These are phyloP conservation scores for Mycena sp. DNA, from an alignment of 1,284 basidiomycete genomes.

Conservation along the genomic window DNA sequence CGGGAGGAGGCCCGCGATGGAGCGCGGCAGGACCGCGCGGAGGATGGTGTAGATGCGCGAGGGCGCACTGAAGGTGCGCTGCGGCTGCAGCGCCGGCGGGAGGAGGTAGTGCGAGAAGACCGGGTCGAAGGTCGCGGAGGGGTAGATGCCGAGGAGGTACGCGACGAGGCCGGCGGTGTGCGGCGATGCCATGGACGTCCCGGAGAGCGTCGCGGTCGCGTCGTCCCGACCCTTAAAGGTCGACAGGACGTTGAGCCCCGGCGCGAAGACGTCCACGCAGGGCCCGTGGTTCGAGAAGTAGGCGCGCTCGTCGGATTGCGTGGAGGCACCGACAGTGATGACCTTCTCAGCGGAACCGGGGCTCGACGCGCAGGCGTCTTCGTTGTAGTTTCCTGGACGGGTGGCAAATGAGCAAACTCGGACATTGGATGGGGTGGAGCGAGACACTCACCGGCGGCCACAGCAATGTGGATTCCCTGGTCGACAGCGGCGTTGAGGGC, in stretches of 20 bases:
- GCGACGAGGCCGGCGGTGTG: constrained; percentile 79
- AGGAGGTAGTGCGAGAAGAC: constrained; percentile 35
- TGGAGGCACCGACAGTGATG: constrained; percentile 89
- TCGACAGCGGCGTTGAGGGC: constrained; percentile 89
- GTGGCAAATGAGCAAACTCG: not conserved
- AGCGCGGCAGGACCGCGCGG: constrained; percentile 66
- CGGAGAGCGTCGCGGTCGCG: constrained; percentile 76
- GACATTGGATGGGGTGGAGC: not conserved
- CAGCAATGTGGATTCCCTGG: constrained; percentile 91
- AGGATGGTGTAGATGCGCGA: constrained; percentile 63
- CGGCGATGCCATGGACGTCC: constrained; percentile 78
- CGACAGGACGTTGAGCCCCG: constrained; percentile 82
- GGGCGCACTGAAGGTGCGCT: constrained; percentile 37
- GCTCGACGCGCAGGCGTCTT: constrained; percentile 83
- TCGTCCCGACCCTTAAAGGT: constrained; percentile 71
- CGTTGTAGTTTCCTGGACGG: constrained; percentile 71
- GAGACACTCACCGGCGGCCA: constrained; percentile 81
- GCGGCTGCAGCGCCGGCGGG: constrained; percentile 30
- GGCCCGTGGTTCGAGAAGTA: constrained; percentile 87
- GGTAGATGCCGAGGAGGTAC: constrained; percentile 86
- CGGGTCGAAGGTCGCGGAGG: constrained; percentile 68
- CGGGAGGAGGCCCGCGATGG: constrained; percentile 68
- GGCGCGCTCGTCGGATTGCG: constrained; percentile 82
- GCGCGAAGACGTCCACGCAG: constrained; percentile 87
- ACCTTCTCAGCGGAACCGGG: constrained; percentile 80